These are phyloP conservation scores for Medicago ruthenica DNA, from an alignment of 306 rosid species.

Conservation along the genomic window DNA sequence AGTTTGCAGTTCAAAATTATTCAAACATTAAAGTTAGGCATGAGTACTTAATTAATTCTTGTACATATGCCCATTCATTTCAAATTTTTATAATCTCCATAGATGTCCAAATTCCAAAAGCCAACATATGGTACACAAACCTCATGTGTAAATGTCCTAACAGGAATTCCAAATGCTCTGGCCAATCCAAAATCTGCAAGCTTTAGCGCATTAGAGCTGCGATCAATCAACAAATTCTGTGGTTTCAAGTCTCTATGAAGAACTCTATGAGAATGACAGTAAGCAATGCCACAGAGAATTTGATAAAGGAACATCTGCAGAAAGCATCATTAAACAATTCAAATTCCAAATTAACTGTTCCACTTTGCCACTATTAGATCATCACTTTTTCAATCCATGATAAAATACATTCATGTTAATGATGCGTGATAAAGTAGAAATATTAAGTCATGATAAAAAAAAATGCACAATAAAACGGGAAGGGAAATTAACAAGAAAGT, in stretches of 20 bases:
- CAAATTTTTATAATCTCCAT: slow-evolving; percentile 26
- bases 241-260: slow-evolving; percentile 97
- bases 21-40: slow-evolving; percentile 11
- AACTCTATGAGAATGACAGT: slow-evolving; percentile 97
- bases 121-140: slow-evolving; percentile 51
- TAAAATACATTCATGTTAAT: slow-evolving; percentile 25
- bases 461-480: slow-evolving; percentile 28
- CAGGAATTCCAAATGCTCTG: slow-evolving; percentile 99
- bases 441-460: slow-evolving; percentile 13
- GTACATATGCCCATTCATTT: slow-evolving; percentile 23
- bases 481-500: slow-evolving; percentile 8
- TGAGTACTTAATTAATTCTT: slow-evolving; percentile 24
- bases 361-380: slow-evolving; percentile 25
- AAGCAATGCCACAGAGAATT: slow-evolving; percentile 99
- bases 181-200: slow-evolving; percentile 99
- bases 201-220: slow-evolving; percentile 81
- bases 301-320: slow-evolving; percentile 95
- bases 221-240: slow-evolving; percentile 92
- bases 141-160: slow-evolving; percentile 97
- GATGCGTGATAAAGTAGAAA: slow-evolving; percentile 25
- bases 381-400: slow-evolving; percentile 16
- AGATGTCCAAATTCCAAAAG: slow-evolving; percentile 26
- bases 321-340: slow-evolving; percentile 40
- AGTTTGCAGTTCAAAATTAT: slow-evolving; percentile 13
- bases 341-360: slow-evolving; percentile 34